Evolutionary conservation across 2,329 filamentous ascomycete species (phyloP).

Genomic region (Hysterium pulicare): DNA sequence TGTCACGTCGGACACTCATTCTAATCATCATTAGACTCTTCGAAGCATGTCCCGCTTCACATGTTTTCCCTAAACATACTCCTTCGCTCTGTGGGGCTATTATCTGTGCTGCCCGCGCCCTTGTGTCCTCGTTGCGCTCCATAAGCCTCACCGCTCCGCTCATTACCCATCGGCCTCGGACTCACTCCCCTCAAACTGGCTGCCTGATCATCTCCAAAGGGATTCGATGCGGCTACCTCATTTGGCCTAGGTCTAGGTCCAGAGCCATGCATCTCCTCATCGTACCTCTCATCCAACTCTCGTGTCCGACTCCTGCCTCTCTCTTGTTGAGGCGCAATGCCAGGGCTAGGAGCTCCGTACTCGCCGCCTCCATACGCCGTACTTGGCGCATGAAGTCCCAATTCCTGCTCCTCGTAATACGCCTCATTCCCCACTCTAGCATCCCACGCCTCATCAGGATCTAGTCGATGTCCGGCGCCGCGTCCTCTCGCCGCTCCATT

Average conservation of each 20-base stretch:
- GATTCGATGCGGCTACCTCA: constrained; percentile 13
- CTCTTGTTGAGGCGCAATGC: constrained; percentile 15
- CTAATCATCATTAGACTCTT: not conserved
- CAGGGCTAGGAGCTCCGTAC: constrained; percentile 26
- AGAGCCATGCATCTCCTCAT: constrained; percentile 30
- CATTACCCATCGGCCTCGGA: constrained; percentile 64
- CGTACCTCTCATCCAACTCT: constrained; percentile 39
- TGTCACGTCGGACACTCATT: too few species aligned
- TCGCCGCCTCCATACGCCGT: constrained; percentile 23
- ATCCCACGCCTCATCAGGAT: constrained; percentile 86
- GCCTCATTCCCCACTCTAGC: constrained; percentile 72
- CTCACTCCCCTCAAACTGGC: constrained; percentile 64
- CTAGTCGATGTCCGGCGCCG: constrained; percentile 57
- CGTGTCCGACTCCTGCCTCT: constrained; percentile 49
- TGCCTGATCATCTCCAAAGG: constrained; percentile 43
- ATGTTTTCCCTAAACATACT: constrained; percentile 70
- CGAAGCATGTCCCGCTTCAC: constrained; percentile 37
- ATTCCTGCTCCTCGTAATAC: constrained; percentile 75
- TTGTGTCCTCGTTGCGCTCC: constrained; percentile 39
- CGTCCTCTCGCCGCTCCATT: constrained; percentile 28
- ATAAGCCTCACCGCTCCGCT: constrained; percentile 36
- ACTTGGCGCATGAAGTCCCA: constrained; percentile 53
- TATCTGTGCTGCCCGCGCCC: constrained; percentile 38
- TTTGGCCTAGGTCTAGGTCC: too few species aligned
- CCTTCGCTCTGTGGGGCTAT: constrained; percentile 64